Base-by-base conservation (phyloP, 2,329 filamentous ascomycete species). In the Ophiostoma angusticollis region DNA sequence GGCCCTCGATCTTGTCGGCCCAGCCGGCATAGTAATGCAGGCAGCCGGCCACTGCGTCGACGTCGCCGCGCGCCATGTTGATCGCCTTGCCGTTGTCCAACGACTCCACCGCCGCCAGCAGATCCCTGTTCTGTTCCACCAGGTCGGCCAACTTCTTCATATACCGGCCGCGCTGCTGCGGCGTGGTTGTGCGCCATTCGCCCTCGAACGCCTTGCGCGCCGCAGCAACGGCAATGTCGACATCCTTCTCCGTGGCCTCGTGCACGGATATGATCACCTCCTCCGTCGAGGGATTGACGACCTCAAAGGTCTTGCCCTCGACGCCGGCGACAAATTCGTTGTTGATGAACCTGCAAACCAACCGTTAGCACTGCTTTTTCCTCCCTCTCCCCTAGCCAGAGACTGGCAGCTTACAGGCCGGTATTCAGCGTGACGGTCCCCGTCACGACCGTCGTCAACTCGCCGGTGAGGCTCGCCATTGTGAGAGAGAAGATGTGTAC, bases 1-100 rank as follows among this genome's bases (percentile, higher is more conserved):
- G 85, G 61, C 86, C 85, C 61, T 78, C 71, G 49, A 91, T 79
- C 77, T 93, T 94, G 70, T 94, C 86, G 53, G 85, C 83, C 78
- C 81, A 93, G 45, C 86, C 86, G 54, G 73, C 85, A 53, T 87
- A 91, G 67, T 89, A 95, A 61, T 86, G 77, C 54, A 95, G 61
- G 63, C 73, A 80, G 54, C 70, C 78, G 48, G 74, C 67, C 42
- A 78, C 78, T 50, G 74, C 71, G 39, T 59, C 64, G 30, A 93
- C 70, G 55, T 94, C 85, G 27, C 76, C 80, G 56, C 76, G 80
- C 46, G 84, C 80, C 72, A 84, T 75, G 54, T 55, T 68, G 58
- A 85, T 73, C 47, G 81, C 77, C 72, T 91, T 91, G 59, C 82
- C 87, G 55, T 93, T 85, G 68, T 93, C 86, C 40, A 93, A 71